These are phyloP conservation scores for Draba incana DNA, from an alignment of 345 rosid species.

Conservation along the genomic window DNA sequence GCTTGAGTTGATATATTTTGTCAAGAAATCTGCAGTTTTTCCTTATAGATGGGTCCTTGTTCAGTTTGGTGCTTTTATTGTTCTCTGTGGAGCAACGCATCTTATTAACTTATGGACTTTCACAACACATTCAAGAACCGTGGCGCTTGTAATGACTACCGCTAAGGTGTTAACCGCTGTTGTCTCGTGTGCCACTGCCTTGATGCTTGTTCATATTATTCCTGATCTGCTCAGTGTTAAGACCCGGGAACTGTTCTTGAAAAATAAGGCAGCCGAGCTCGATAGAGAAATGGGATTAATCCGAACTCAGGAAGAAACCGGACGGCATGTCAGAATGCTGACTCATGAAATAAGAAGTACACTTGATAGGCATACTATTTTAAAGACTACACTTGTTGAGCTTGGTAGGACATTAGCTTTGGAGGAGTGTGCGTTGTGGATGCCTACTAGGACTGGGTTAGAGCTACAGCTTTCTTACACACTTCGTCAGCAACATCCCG, in stretches of 20 bases:
- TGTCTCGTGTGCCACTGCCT: slow-evolving; percentile 91
- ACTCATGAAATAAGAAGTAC: slow-evolving; percentile 97
- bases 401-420: slow-evolving; percentile 84
- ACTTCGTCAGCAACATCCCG: slow-evolving; percentile 91
- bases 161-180: slow-evolving; percentile 83
- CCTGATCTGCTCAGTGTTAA: slow-evolving; percentile 93
- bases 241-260: slow-evolving; percentile 85
- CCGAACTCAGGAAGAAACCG: slow-evolving; percentile 96
- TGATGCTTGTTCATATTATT: slow-evolving; percentile 97
- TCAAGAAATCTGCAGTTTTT: slow-evolving; percentile 90
- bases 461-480: slow-evolving; percentile 96
- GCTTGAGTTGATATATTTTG: slow-evolving; percentile 90
- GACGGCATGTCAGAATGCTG: slow-evolving; percentile 95
- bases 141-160: slow-evolving; percentile 80
- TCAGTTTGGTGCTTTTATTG: slow-evolving; percentile 98
- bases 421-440: slow-evolving; percentile 99
- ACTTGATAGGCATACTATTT: slow-evolving; percentile 89
- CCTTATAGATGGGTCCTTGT: slow-evolving; percentile 99
- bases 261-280: slow-evolving; percentile 95
- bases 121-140: slow-evolving; percentile 65
- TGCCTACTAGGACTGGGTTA: slow-evolving; percentile 96
- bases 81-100: slow-evolving; percentile 98
- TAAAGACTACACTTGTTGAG: slow-evolving; percentile 92
- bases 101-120: slow-evolving; percentile 97
- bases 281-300: slow-evolving; percentile 98